phyloP scores from a whole-genome alignment of 768 basidiomycete species.

The Russula sp. region DNA sequence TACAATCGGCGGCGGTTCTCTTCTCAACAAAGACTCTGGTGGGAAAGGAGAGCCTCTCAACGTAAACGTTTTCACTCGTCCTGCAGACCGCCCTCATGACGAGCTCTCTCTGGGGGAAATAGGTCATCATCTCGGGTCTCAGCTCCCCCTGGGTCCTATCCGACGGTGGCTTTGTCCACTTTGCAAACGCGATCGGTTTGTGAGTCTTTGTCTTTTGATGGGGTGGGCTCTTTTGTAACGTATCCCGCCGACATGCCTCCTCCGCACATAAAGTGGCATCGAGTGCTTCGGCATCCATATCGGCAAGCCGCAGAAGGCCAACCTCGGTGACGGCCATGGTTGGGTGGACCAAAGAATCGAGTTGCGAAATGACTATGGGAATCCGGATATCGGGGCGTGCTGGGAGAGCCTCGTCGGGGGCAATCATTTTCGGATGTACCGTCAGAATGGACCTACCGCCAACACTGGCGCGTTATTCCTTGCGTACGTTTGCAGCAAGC shows the following conservation, averaged over 20 bases:
- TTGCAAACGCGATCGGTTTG: conserved; percentile 17
- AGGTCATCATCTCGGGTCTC: conserved; percentile 22
- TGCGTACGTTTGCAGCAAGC: conserved; percentile 27
- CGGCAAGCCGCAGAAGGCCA: conserved; percentile 36
- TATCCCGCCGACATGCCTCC: not conserved
- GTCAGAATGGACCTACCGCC: conserved; percentile 30
- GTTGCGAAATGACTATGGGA: conserved; percentile 40
- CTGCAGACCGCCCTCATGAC: not conserved
- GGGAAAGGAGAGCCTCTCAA: conserved; percentile 23
- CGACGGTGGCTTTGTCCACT: conserved; percentile 13
- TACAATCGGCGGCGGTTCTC: not conserved
- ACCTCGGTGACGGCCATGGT: conserved; percentile 45
- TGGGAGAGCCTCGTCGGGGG: conserved; percentile 28
- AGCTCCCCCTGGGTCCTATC: conserved; percentile 17
- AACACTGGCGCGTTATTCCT: conserved; percentile 33
- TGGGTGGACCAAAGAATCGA: conserved; percentile 39
- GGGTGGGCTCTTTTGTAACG: not conserved
- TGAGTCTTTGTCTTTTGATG: not conserved
- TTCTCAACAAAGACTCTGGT: not conserved
- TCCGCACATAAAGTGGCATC: conserved; percentile 12
- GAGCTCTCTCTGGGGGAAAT: not conserved
- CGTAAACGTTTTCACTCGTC: not conserved
- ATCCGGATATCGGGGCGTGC: conserved; percentile 37
- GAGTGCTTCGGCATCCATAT: conserved; percentile 32
- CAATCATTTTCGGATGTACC: conserved; percentile 25